These are phyloP conservation scores for Schrenkiella parvula DNA, from an alignment of 345 rosid genomes.

Conservation along the genomic window DNA sequence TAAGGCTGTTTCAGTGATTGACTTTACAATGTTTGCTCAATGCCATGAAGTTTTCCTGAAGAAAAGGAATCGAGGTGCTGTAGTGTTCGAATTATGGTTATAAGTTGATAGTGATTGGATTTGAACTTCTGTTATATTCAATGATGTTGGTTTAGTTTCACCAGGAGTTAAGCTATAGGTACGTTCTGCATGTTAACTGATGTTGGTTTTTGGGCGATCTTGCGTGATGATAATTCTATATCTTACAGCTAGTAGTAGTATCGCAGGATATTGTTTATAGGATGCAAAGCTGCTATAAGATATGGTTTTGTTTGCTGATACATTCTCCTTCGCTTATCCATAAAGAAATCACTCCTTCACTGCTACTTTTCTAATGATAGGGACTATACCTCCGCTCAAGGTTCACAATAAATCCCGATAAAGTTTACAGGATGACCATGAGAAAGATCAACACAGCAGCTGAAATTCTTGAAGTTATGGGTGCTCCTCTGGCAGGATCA, in stretches of 20 bases:
- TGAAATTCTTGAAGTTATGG: conserved; percentile 96
- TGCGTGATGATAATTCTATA: not conserved
- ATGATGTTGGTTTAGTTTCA: not conserved
- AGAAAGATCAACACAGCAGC: conserved; percentile 81
- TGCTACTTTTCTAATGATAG: conserved; percentile 33
- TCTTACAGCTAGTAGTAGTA: not conserved
- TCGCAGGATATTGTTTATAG: not conserved
- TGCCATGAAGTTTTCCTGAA: not conserved
- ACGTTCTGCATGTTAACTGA: not conserved
- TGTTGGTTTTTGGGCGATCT: not conserved
- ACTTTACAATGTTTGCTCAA: not conserved
- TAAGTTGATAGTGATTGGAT: conserved; percentile 2
- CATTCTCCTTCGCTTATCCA: not conserved
- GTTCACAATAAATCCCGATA: conserved; percentile 82
- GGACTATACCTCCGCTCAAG: conserved; percentile 81
- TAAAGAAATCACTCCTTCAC: not conserved
- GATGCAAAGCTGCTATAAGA: not conserved
- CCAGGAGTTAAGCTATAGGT: not conserved
- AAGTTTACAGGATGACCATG: conserved; percentile 93
- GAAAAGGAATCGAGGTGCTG: not conserved
- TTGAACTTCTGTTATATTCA: not conserved
- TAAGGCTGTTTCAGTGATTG: no score
- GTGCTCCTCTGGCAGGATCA: conserved; percentile 90
- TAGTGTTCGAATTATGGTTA: not conserved
- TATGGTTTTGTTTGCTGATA: not conserved